Evolutionary conservation across 176 grass and related monocot species (phyloP), one percentile per base, ranked within the genome.

Genomic region (Lolium multiflorum): DNA sequence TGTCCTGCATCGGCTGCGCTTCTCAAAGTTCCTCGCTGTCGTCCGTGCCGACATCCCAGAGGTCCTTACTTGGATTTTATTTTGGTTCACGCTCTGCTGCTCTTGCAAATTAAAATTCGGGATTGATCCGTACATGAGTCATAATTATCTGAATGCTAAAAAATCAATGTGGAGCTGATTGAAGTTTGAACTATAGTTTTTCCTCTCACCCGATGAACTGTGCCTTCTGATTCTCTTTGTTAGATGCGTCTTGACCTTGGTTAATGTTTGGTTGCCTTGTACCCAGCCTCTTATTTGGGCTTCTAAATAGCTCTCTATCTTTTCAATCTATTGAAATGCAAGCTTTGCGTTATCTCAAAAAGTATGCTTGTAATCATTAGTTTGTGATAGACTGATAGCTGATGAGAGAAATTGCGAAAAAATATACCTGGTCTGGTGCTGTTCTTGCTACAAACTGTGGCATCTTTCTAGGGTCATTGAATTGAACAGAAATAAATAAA

Each of bases 21-120:
- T 96, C 82, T 60, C 89, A 21, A 98, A 98, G 90, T 96, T 98
- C 78, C 76, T 98, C 49, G 76, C 82, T 54, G 24, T 96, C 31
- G 76, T 92, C 18, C 86, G 41, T 17, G 79, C 66, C 0, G 90
- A 94, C 79, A 91, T 98, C 48, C 91, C 81, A 62, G 56, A 61
- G 35, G 69, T 94, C 48, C 70, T 66, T 71, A 78, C 58, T 12
- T 67, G 25, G 20, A 26, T 73, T 92, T 72, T 10, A 21, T 78
- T 35, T 62, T 86, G 60, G 10, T 25, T 38, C 67, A 37, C 13
- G 17, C 78, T 82, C 16, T 76, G 11, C 38, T 62, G 51, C 22
- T 26, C 47, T 28, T 52, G 9, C 74, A 80, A 82, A 22, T 21
- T 50, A 41, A 67, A 65, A 74, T 15, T 75, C 4, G 14, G 39